Evolutionary conservation across 345 rosid species (phyloP), one percentile per base, ranked within the genome.

Genomic region (Lagerstroemia speciosa): DNA sequence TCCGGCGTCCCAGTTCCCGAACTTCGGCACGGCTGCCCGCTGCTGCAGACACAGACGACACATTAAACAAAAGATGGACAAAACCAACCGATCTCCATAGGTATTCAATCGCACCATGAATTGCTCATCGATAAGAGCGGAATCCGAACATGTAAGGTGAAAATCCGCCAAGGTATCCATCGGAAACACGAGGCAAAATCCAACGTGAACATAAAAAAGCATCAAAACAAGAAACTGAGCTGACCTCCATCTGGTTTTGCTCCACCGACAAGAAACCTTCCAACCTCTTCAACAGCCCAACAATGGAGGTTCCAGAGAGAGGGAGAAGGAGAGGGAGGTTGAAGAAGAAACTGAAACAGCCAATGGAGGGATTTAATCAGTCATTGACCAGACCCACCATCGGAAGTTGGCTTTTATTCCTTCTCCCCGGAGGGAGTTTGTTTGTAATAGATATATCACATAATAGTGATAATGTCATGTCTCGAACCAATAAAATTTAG

Each of bases 1-100:
- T 12, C 81, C 91, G 53, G 78, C 71, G 29, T 85, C 93, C 97
- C 96, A 93, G 73, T 93, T 86, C 67, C 98, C 98, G 78, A 93
- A 93, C 67, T 83, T 81, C 2, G 98, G 97, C 36, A 90, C 98
- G 43, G 77, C 82, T 0, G 92, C 77, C 53, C 85, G 92, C 74
- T 91, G 87, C 89, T 87, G 86, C 68, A 69, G 67, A 73, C 1
- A 58, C 15, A 63, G 37, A 71, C 60, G 33, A 74, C 43, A 38
- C 61, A 37, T 60, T 43, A 40, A 41, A 9, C 53, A 71, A 17
- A n/a, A n/a, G n/a, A n/a, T n/a, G n/a, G n/a, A n/a, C n/a, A 15
- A 45, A 45, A 11, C 50, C 19, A 19, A 45, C 50, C 50, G 3
- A 45, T 11, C 50, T 45, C 50, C n/a, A n/a, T n/a, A n/a, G n/a